Percentiles rank a stretch among this genome's conserved stretches.
phyloP scores from a whole-genome alignment of 768 basidiomycete genomes.

The Panus rudis region DNA sequence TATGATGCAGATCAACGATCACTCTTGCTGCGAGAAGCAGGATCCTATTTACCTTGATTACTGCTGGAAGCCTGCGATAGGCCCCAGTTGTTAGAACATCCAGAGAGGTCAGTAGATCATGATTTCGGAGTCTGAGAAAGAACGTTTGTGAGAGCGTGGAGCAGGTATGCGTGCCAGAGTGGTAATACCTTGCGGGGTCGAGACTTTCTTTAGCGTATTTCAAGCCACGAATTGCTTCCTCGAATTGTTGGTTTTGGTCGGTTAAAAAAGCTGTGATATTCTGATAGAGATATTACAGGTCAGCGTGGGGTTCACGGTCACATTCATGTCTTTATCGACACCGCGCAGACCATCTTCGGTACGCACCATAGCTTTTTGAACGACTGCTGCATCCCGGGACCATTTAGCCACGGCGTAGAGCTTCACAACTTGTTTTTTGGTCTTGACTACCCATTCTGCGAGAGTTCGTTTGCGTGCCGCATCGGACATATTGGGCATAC shows the following conservation, averaged over 20 bases:
- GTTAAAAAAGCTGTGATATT: constrained; percentile 85
- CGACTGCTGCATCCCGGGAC: constrained; percentile 76
- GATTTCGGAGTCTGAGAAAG: constrained; percentile 76
- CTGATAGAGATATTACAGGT: constrained; percentile 37
- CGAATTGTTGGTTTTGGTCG: constrained; percentile 81
- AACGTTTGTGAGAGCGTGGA: not conserved
- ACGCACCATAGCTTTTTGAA: constrained; percentile 81
- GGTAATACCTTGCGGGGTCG: constrained; percentile 70
- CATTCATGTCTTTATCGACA: not conserved
- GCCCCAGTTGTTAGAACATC: constrained; percentile 84
- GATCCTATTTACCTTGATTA: constrained; percentile 56
- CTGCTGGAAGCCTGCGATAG: constrained; percentile 75
- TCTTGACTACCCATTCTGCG: constrained; percentile 87
- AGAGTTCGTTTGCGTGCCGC: constrained; percentile 70
- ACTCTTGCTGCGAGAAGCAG: not conserved
- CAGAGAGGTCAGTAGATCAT: constrained; percentile 86
- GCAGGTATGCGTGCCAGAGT: not conserved
- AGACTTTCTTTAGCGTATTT: constrained; percentile 62
- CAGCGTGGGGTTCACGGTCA: too few relatives aligned
- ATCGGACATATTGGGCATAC: constrained; percentile 78
- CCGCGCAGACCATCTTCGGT: not conserved
- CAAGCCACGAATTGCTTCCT: constrained; percentile 55
- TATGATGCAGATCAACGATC: not conserved
- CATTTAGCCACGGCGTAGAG: constrained; percentile 83
- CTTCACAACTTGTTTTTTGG: constrained; percentile 85